Conservation (phyloP, 129 eudicot species). For the Deinandra increscens region DNA sequence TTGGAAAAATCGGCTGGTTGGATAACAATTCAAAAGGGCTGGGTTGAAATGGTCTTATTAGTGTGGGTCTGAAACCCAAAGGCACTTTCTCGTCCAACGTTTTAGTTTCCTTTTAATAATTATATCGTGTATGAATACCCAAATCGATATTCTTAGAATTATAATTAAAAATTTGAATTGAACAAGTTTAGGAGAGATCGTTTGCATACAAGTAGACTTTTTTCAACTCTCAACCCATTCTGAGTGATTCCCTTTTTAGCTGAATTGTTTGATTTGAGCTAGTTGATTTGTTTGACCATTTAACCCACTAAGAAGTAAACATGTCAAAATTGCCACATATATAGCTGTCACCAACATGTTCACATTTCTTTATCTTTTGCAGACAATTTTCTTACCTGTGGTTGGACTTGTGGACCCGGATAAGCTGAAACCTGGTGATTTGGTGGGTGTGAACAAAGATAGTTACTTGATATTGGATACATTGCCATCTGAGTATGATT, state of each 20-base stretch:
- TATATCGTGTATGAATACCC: neutral
- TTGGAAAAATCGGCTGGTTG: neutral
- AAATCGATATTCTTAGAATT: neutral
- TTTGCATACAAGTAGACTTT: neutral
- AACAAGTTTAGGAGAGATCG: neutral
- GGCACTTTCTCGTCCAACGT: neutral
- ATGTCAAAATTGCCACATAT: neutral
- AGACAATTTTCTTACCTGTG: constrained; percentile 95
- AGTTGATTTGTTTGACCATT: neutral
- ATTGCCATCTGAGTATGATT: constrained; percentile 89
- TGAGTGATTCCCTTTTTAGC: neutral
- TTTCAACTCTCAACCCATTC: neutral
- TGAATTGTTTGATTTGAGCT: neutral
- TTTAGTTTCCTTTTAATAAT: neutral
- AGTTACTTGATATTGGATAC: constrained; percentile 91
- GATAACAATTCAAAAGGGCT: neutral
- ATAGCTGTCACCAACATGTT: neutral
- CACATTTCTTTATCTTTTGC: constrained; percentile 22
- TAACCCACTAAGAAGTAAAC: neutral
- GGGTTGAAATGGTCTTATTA: neutral
- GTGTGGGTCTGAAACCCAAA: neutral
- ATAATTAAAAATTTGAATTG: neutral
- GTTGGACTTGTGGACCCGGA: constrained; percentile 98
- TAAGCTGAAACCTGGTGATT: constrained; percentile 88
- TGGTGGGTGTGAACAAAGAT: constrained; percentile 97